phyloP scores from a whole-genome alignment of 257 asterid genomes.

The Linaria vulgaris region DNA sequence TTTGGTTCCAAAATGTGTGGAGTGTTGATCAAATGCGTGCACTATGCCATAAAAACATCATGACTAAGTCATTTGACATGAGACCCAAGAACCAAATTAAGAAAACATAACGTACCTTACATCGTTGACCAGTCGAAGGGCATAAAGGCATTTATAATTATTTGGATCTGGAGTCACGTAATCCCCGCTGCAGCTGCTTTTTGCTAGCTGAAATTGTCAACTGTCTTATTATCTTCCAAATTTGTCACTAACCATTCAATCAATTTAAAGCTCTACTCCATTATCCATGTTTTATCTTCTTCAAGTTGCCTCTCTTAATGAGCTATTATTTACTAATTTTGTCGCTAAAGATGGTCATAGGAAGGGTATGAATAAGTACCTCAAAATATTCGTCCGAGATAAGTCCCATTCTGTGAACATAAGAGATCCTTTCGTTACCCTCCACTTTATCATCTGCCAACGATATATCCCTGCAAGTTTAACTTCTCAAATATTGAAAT shows the following conservation, averaged over 20 bases:
- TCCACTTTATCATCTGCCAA: slow-evolving; percentile 11
- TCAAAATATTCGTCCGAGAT: slow-evolving; percentile 29
- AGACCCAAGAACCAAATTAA: too few species aligned
- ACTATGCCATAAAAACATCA: background rate
- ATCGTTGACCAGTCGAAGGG: slow-evolving; percentile 12
- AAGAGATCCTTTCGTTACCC: slow-evolving; percentile 8
- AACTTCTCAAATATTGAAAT: background rate
- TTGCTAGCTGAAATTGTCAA: slow-evolving; percentile 20
- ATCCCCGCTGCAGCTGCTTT: slow-evolving; percentile 26
- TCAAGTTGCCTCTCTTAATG: too few species aligned
- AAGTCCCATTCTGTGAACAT: slow-evolving; percentile 28
- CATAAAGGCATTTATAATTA: slow-evolving; percentile 19
- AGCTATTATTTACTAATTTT: too few species aligned
- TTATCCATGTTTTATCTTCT: too few species aligned
- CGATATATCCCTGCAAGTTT: slow-evolving; percentile 24
- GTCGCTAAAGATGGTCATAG: too few species aligned
- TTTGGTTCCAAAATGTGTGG: background rate
- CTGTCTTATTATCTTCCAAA: background rate
- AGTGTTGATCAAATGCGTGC: background rate
- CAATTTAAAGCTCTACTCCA: background rate
- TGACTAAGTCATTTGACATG: too few species aligned
- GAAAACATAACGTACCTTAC: background rate
- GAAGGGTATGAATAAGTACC: slow-evolving; percentile 3
- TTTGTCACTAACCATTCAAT: background rate
- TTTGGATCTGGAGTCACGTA: slow-evolving; percentile 16